These are phyloP conservation scores for Galerina marginata DNA, from an alignment of 768 basidiomycete species.

Conservation along the genomic window DNA sequence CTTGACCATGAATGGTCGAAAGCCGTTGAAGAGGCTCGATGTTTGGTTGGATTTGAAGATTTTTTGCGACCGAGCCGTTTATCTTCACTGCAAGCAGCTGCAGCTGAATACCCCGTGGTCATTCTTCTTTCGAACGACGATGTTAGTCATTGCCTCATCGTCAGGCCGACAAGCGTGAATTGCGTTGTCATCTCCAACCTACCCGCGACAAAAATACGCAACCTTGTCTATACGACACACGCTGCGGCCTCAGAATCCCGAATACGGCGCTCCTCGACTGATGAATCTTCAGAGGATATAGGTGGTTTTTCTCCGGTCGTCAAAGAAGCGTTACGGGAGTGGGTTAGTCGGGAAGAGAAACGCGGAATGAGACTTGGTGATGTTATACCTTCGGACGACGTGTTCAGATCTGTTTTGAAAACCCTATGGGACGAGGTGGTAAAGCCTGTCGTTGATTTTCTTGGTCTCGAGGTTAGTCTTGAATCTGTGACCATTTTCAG, in stretches of 20 bases:
- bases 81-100: constrained; percentile 9
- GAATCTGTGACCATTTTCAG: background rate
- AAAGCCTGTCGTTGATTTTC: constrained; percentile 6
- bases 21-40: constrained; percentile 6
- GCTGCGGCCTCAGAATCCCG: background rate
- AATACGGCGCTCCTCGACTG: background rate
- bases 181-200: constrained; percentile 1
- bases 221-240: constrained; percentile 2
- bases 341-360: background rate
- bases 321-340: background rate
- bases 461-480: constrained; percentile 9
- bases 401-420: constrained; percentile 5
- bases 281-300: background rate
- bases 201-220: background rate
- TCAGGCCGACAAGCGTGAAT: constrained; percentile 4
- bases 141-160: constrained; percentile 14
- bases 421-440: constrained; percentile 5
- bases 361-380: background rate
- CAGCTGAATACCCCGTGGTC: constrained; percentile 6
- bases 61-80: constrained; percentile 11
- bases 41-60: constrained; percentile 11
- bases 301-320: background rate
- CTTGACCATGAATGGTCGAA: constrained; percentile 12
- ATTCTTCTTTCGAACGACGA: constrained; percentile 9
- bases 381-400: background rate